Evolutionary conservation across 2,329 filamentous ascomycete genomes (phyloP), one percentile per base, ranked within the genome.

Genomic region (Chrysoporthe deuterocubensis): DNA sequence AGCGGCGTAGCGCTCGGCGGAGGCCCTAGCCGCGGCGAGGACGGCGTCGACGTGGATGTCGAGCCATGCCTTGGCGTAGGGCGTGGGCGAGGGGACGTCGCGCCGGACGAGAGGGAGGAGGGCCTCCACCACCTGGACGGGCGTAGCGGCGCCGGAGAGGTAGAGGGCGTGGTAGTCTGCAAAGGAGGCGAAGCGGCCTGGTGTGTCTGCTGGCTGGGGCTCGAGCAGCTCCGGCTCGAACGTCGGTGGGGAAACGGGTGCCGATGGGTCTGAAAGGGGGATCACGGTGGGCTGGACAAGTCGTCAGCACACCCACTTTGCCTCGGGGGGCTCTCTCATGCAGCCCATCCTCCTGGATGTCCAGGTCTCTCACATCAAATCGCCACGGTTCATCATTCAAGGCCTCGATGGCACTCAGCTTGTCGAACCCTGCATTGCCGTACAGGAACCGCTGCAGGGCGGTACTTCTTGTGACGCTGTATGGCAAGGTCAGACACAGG

Each of bases 91-190:
- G 13, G 78, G 76, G 14, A 81, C 76, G 72, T 89, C 87, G 69
- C 88, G 85, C 37, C 86, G 85, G 71, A 94, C 90, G 52, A 95
- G 80, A 0, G 90, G 89, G 1, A 97, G 82, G 18, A 97, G 82
- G 0, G 87, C 85, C 76, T 94, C 87, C 14, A 85, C 86, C 1
- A 97, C 91, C 70, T 90, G 86, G 0, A 87, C 82, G 0, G 94
- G 94, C 0, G 92, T 96, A 67, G 90, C 75, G 69, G 85, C 81
- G 62, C 92, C 91, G 5, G 87, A 87, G 70, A 84, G 85, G 80
- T 94, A 97, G 52, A 92, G 85, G 63, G 87, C 85, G 76, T 93
- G 90, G 76, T 94, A 97, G 79, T 97, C 93, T 14, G 86, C 84
- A 34, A 89, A 86, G 3, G 91, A 91, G 76, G 89, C 87, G 79